Base-by-base conservation (phyloP, 1,139 yeast species). In the Debaryomyces robertsiae region DNA sequence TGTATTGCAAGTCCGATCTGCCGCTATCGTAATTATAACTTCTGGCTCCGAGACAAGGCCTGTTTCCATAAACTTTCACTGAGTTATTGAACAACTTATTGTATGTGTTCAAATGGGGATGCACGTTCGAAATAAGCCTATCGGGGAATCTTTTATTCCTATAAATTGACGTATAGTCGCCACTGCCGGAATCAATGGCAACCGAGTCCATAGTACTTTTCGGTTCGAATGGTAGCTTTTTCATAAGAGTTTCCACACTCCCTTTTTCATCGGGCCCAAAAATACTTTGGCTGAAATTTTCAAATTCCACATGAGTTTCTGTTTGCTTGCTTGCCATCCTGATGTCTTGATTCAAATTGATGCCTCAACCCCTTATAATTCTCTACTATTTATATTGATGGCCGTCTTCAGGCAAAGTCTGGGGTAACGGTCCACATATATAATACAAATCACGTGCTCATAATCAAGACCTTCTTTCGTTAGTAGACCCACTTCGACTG, bases 31-130 rank as follows among this genome's bases (percentile, higher is more conserved):
- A 45, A 33, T 54, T 64, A 9, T 33, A 33, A 67, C 69, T 18
- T 54, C 48, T 25, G 72, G 54, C 22, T 18, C 6, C 75, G 73
- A 50, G 61, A 58, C 27, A 57, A 47, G 9, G 60, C 52, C 3
- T 61, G 70, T 0, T 79, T n/a, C 30, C 11, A 18, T 24, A 33
- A 5, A 24, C n/a, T 17, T 33, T 33, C 16, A 25, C 36, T 50
- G 36, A 67, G 61, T 42, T 72, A 68, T 55, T 81, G 79, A 34
- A 73, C 62, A 18, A 73, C 73, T 50, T 75, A 69, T 27, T 73
- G 61, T 33, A 33, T 2, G 89, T 82, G 32, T 57, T 55, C 42
- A 84, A 56, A 2, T 65, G 54, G 3, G 84, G 80, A 48, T 81
- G 83, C 16, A 77, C 69, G 4, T 41, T 45, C 9, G 70, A 58